Evolutionary conservation across 805 yeast genomes (phyloP).

Genomic region (Zygoascus biomembranicola): DNA sequence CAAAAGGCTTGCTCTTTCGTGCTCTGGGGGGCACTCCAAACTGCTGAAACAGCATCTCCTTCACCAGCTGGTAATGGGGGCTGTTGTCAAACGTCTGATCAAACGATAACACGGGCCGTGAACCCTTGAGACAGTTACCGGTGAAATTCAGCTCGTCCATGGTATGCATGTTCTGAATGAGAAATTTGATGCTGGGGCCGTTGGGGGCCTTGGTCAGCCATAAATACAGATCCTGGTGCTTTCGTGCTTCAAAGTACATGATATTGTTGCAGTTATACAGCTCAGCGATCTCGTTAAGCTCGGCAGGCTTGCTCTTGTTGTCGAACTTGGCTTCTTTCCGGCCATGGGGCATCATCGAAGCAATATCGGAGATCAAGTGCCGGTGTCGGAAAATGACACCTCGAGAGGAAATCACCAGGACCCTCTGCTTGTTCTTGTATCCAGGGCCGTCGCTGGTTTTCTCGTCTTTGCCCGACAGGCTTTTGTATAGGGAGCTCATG

Average conservation of each 20-base stretch:
- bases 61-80: conserved; percentile 65
- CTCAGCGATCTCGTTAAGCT: conserved; percentile 92
- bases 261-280: conserved; percentile 94
- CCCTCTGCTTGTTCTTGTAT: conserved; percentile 79
- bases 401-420: conserved; percentile 82
- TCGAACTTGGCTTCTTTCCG: conserved; percentile 95
- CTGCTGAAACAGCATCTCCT: conserved; percentile 71
- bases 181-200: conserved; percentile 94
- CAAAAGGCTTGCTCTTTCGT: conserved; percentile 86
- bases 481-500: conserved; percentile 71
- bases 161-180: conserved; percentile 90
- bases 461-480: conserved; percentile 30
- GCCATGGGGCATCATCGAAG: conserved; percentile 79
- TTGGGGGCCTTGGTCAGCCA: conserved; percentile 97
- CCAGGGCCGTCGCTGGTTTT: conserved; percentile 32
- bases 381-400: conserved; percentile 94
- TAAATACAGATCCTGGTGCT: conserved; percentile 88
- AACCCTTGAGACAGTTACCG: conserved; percentile 92
- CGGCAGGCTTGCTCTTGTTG: conserved; percentile 78
- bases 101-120: conserved; percentile 87
- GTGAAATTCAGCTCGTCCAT: conserved; percentile 93
- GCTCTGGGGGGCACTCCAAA: conserved; percentile 96
- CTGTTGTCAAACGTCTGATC: conserved; percentile 66
- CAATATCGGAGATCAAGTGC: conserved; percentile 78
- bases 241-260: conserved; percentile 89